phyloP scores from a whole-genome alignment of 805 yeast species.

The Wickerhamomyces subpelliculosus region DNA sequence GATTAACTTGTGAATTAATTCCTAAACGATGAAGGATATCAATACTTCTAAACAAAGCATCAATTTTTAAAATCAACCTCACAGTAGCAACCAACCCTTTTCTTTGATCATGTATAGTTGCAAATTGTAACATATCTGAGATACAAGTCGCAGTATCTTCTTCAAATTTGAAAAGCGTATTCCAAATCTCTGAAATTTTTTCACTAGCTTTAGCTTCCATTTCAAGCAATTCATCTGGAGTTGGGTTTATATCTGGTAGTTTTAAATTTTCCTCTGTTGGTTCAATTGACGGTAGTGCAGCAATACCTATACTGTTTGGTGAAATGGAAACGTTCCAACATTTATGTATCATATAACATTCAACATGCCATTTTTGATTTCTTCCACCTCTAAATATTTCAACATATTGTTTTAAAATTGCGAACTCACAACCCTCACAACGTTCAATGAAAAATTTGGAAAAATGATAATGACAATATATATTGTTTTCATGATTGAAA shows the following conservation, averaged over 20 bases:
- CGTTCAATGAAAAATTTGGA: conserved; percentile 78
- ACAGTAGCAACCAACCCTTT: conserved; percentile 69
- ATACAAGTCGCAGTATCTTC: conserved; percentile 86
- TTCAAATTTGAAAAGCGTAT: conserved; percentile 79
- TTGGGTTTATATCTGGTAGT: conserved; percentile 26
- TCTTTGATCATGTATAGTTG: conserved; percentile 64
- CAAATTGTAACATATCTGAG: conserved; percentile 82
- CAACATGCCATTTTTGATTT: conserved; percentile 98
- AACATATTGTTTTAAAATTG: conserved; percentile 90
- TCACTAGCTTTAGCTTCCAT: conserved; percentile 64
- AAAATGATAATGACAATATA: conserved; percentile 90
- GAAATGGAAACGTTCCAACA: conserved; percentile 88
- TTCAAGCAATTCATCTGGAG: conserved; percentile 41
- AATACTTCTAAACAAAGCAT: conserved; percentile 68
- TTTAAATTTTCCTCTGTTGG: conserved; percentile 20
- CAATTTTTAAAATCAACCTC: conserved; percentile 62
- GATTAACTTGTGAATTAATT: conserved; percentile 8
- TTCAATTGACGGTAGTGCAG: conserved; percentile 21
- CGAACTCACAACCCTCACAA: conserved; percentile 90
- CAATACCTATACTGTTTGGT: conserved; percentile 48
- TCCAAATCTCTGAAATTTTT: conserved; percentile 65
- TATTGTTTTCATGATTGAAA: conserved; percentile 74
- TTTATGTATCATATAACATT: conserved; percentile 95
- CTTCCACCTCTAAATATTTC: conserved; percentile 87
- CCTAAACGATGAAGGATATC: conserved; percentile 39